These are phyloP conservation scores for Ilyonectria mors-panacis DNA, from an alignment of 2,329 filamentous ascomycete species.

Conservation along the genomic window DNA sequence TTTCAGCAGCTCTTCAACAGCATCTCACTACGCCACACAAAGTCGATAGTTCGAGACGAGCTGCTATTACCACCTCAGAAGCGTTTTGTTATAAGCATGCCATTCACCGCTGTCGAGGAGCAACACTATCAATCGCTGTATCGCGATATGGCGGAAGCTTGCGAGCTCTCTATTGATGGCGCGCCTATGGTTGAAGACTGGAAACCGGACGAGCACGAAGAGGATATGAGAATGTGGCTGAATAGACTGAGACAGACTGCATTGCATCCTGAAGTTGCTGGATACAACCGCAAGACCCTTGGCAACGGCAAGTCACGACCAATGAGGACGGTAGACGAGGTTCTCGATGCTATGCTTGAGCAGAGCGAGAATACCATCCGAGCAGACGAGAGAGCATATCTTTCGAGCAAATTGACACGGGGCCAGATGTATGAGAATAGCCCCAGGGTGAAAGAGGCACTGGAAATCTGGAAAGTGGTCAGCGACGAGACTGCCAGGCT, in stretches of 20 bases:
- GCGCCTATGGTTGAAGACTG: slow-evolving; percentile 73
- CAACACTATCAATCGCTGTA: slow-evolving; percentile 88
- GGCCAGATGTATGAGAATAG: slow-evolving; percentile 88
- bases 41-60: slow-evolving; percentile 84
- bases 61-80: slow-evolving; percentile 86
- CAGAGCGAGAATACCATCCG: slow-evolving; percentile 80
- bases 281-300: slow-evolving; percentile 74
- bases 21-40: slow-evolving; percentile 88
- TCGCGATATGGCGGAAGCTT: slow-evolving; percentile 79
- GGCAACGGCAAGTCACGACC: slow-evolving; percentile 75
- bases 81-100: slow-evolving; percentile 88
- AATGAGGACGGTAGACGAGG: slow-evolving; percentile 86
- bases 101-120: slow-evolving; percentile 91
- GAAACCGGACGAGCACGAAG: slow-evolving; percentile 74
- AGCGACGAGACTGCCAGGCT: slow-evolving; percentile 64
- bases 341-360: slow-evolving; percentile 92
- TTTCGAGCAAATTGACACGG: slow-evolving; percentile 74
- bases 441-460: slow-evolving; percentile 75
- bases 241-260: slow-evolving; percentile 85
- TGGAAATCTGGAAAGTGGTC: slow-evolving; percentile 77
- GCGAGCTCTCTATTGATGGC: slow-evolving; percentile 76
- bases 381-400: slow-evolving; percentile 76
- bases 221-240: slow-evolving; percentile 85
- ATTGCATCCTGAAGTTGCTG: slow-evolving; percentile 86
- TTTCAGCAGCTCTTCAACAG: slow-evolving; percentile 79